Percentiles rank a stretch among this genome's conserved stretches.
Conservation (phyloP, 768 basidiomycete genomes). For the Multifurca ochricompacta region DNA sequence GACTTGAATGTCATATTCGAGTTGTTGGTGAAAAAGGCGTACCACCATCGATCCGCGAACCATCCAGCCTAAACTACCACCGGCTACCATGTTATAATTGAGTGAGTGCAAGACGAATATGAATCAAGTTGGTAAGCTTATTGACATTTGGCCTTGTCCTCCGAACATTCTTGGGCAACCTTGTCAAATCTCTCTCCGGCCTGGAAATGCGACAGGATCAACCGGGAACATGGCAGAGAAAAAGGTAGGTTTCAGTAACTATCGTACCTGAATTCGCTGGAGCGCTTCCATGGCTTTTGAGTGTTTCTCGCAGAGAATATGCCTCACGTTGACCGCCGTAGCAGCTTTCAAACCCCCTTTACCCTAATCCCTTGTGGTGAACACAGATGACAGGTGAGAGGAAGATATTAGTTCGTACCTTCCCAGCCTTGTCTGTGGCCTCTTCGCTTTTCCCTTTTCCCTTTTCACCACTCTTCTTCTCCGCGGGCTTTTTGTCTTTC, state of each 20-base stretch:
- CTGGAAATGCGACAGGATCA: conserved; percentile 31
- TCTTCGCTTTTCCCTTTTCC: conserved; percentile 12
- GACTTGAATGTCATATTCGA: not conserved
- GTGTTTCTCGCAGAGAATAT: conserved; percentile 85
- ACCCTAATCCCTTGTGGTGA: conserved; percentile 28
- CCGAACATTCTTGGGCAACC: conserved; percentile 84
- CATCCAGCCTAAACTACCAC: conserved; percentile 87
- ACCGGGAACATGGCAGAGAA: not conserved
- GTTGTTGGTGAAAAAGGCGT: conserved; percentile 22
- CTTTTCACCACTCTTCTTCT: conserved; percentile 31
- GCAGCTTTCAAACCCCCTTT: conserved; percentile 67
- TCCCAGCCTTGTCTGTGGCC: conserved; percentile 3
- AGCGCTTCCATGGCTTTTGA: conserved; percentile 72
- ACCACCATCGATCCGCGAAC: conserved; percentile 78
- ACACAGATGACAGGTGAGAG: not conserved
- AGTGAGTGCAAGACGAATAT: not conserved
- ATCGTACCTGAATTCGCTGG: conserved; percentile 63
- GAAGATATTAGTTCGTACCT: not conserved
- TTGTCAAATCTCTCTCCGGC: conserved; percentile 80
- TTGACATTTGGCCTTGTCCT: conserved; percentile 83
- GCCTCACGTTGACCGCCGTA: conserved; percentile 76
- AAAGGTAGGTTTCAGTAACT: no score
- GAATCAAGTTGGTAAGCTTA: not conserved
- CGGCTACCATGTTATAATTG: conserved; percentile 39
- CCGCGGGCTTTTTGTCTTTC: conserved; percentile 38